Evolutionary conservation across 225 moss, liverwort and hornwort genomes (phyloP).

Genomic region (Thuidium tamariscinum): DNA sequence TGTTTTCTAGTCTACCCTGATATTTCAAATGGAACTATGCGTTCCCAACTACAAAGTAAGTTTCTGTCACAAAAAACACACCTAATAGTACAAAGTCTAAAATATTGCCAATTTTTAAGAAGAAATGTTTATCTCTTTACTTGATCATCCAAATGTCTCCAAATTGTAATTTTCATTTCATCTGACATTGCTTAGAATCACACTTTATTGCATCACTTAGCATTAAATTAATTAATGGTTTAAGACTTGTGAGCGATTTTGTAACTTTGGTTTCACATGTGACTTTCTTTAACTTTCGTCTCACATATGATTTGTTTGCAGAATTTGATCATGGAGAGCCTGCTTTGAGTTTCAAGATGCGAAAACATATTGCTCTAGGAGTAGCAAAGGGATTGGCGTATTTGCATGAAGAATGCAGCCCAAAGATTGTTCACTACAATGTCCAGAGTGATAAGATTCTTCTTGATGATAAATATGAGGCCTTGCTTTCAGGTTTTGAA

Average conservation of each 20-base stretch:
- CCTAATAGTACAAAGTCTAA: background rate
- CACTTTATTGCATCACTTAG: background rate
- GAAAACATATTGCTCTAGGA: background rate
- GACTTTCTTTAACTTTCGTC: background rate
- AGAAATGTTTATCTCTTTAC: background rate
- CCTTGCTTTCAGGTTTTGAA: background rate
- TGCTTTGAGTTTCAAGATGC: background rate
- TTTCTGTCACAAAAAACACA: accelerated
- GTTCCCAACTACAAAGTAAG: background rate
- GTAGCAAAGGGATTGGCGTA: background rate
- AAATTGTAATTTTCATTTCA: background rate
- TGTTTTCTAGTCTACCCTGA: background rate
- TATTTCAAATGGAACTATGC: background rate
- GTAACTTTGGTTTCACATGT: background rate
- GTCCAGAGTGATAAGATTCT: accelerated
- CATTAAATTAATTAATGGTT: background rate
- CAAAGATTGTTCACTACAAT: background rate
- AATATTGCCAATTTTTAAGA: background rate
- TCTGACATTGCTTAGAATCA: background rate
- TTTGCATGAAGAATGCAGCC: background rate
- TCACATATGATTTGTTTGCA: background rate
- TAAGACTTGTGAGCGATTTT: background rate
- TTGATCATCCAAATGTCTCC: background rate
- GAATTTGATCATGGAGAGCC: background rate
- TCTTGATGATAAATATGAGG: background rate